Conservation (phyloP, 1,284 basidiomycete genomes). For the Cryptococcus sp. region DNA sequence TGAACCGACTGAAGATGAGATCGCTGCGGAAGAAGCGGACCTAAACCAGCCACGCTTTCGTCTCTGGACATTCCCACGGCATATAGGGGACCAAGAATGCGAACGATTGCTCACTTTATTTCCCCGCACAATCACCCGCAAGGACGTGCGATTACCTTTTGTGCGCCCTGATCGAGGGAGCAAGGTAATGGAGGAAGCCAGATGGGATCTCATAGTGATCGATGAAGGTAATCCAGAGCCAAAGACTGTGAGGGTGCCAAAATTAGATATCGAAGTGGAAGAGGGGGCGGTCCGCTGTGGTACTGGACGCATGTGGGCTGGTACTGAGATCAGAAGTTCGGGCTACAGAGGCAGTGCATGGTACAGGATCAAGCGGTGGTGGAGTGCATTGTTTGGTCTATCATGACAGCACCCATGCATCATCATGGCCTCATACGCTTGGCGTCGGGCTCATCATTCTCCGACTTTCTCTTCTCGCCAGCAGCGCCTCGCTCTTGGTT, state of each 20-base stretch:
- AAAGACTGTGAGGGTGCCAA: conserved; percentile 23
- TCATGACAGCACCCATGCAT: not conserved
- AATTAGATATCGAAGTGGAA: conserved; percentile 28
- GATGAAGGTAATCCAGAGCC: conserved; percentile 12
- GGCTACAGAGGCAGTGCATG: conserved; percentile 40
- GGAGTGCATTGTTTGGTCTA: conserved; percentile 36
- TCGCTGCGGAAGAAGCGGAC: conserved; percentile 41
- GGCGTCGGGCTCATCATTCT: conserved; percentile 19
- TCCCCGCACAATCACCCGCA: conserved; percentile 23
- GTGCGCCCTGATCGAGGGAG: conserved; percentile 25
- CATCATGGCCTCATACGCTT: conserved; percentile 7
- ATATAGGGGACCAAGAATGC: conserved; percentile 46
- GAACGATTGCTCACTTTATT: conserved; percentile 36
- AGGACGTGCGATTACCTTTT: conserved; percentile 37
- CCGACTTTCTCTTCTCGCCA: conserved; percentile 25
- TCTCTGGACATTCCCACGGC: conserved; percentile 46
- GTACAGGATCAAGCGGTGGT: conserved; percentile 48
- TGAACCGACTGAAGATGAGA: conserved; percentile 31
- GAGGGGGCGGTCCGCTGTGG: conserved; percentile 43
- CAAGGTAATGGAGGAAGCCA: conserved; percentile 19
- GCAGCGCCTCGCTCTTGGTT: conserved; percentile 36
- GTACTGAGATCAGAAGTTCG: conserved; percentile 26
- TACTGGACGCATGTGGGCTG: conserved; percentile 48
- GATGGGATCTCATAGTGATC: conserved; percentile 28
- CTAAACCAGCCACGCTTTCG: conserved; percentile 43